Evolutionary conservation across 805 yeast genomes (phyloP).

Genomic region (Starmerella stigmatis): DNA sequence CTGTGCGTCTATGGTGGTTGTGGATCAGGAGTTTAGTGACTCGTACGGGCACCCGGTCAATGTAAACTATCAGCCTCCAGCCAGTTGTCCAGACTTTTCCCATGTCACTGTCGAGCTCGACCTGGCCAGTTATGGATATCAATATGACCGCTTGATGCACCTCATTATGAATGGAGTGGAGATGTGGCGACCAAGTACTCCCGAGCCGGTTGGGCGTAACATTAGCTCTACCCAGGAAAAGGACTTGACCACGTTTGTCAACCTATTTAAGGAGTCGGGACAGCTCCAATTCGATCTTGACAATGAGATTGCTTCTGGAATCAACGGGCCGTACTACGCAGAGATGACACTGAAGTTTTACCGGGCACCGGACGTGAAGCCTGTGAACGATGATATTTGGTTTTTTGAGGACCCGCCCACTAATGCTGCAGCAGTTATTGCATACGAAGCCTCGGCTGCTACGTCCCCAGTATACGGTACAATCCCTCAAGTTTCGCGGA

Average conservation of each 20-base stretch:
- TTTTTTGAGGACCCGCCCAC: constrained; percentile 4
- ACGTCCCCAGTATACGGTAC: constrained; percentile 3
- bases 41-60: constrained; percentile 29
- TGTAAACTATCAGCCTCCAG: constrained; percentile 28
- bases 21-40: constrained; percentile 27
- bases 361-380: constrained; percentile 22
- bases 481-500: constrained; percentile 35
- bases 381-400: constrained; percentile 15
- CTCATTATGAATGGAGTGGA: constrained; percentile 48
- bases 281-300: constrained; percentile 49
- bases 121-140: constrained; percentile 29
- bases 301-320: constrained; percentile 40
- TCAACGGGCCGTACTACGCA: constrained; percentile 52
- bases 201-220: constrained; percentile 53
- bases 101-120: constrained; percentile 29
- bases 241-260: constrained; percentile 52
- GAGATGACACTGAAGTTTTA: constrained; percentile 44
- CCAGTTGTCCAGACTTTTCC: constrained; percentile 26
- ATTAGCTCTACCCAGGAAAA: constrained; percentile 44
- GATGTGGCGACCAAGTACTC: constrained; percentile 68
- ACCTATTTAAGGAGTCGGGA: constrained; percentile 39
- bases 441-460: constrained; percentile 1
- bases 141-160: constrained; percentile 33
- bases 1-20: constrained; percentile 14
- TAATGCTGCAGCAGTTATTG: constrained; percentile 3